phyloP scores from a whole-genome alignment of 768 basidiomycete species.

The Phanerochaete carnosa region DNA sequence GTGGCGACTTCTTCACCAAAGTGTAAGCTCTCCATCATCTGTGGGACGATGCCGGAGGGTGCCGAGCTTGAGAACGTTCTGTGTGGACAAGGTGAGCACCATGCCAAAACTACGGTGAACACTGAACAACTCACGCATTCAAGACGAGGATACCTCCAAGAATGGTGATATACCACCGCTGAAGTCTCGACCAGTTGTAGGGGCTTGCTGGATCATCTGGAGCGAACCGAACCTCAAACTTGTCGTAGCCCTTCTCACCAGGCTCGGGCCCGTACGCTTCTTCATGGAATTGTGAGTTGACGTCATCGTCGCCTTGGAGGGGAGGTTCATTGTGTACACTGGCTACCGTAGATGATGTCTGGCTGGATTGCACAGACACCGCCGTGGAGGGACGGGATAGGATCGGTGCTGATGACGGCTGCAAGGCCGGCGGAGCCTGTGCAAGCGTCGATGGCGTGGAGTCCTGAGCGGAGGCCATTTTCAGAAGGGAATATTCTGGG shows the following conservation, averaged over 20 bases:
- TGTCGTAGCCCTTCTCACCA: constrained; percentile 23
- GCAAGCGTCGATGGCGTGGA: not conserved
- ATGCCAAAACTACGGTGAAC: not conserved
- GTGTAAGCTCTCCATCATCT: constrained; percentile 43
- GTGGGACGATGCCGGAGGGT: constrained; percentile 45
- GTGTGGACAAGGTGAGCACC: constrained; percentile 30
- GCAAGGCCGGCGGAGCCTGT: not conserved
- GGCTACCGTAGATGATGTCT: constrained; percentile 10
- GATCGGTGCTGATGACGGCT: not conserved
- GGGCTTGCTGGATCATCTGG: constrained; percentile 23
- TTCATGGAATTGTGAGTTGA: constrained; percentile 19
- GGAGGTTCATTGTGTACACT: not conserved
- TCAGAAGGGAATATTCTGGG: not conserved
- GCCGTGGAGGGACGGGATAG: constrained; percentile 9
- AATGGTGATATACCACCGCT: constrained; percentile 26
- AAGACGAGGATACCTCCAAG: constrained; percentile 21
- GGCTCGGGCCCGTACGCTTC: constrained; percentile 22
- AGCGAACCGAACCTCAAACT: constrained; percentile 22
- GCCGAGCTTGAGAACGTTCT: constrained; percentile 63
- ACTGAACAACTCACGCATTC: constrained; percentile 34
- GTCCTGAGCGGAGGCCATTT: not conserved
- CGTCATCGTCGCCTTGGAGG: constrained; percentile 10
- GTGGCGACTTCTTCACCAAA: constrained; percentile 50
- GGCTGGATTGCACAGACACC: constrained; percentile 5
- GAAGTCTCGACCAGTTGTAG: constrained; percentile 20